Base-by-base conservation (phyloP, 495 filamentous ascomycete species). In the Aspergillus egyptiacus region DNA sequence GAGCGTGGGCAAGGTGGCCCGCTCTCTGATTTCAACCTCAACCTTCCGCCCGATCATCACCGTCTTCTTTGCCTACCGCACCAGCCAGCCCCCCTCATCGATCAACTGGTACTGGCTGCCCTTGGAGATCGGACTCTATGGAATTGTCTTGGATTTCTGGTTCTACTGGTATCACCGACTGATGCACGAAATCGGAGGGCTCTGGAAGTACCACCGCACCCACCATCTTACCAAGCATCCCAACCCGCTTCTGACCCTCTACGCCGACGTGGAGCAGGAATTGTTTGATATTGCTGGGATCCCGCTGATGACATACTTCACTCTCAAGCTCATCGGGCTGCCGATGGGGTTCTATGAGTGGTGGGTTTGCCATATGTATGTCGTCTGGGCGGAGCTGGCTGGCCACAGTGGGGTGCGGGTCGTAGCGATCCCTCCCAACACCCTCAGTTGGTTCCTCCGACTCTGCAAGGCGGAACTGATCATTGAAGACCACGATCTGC, bases 191-290 rank as follows among this genome's bases (percentile, higher is more conserved):
- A 55, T 66, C 30, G 33, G 46, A 35, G 61, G 57, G 20, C 55
- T 72, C 2, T 72, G 69, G 67, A 66, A 66, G 40, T 72, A 56
- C 58, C 69, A 72, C 55, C 60, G 69, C 25, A 72, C 69, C 2
- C 69, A 72, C 57, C 69, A 72, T 35, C 62, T 72, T 4, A 72
- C 69, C 22, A 72, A 72, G 39, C 69, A 72, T 22, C 69, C 69
- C n/a, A 70, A 70, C 50, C 67, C 69, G 0, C 53, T 72, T 0
- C 61, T 72, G 1, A 58, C 69, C 1, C 67, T 68, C 0, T 72
- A 72, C 32, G 69, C 69, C 7, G 69, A 72, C 44, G 59, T 66
- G 15, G 67, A 68, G 44, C 69, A 72, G 34, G 69, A 72, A 41
- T 62, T 72, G 50, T 70, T 70, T 54, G 69, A 72, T 28, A 68